Evolutionary conservation across 225 moss, liverwort and hornwort species (phyloP), one percentile per base, ranked within the genome.

Genomic region (Straminergon stramineum): DNA sequence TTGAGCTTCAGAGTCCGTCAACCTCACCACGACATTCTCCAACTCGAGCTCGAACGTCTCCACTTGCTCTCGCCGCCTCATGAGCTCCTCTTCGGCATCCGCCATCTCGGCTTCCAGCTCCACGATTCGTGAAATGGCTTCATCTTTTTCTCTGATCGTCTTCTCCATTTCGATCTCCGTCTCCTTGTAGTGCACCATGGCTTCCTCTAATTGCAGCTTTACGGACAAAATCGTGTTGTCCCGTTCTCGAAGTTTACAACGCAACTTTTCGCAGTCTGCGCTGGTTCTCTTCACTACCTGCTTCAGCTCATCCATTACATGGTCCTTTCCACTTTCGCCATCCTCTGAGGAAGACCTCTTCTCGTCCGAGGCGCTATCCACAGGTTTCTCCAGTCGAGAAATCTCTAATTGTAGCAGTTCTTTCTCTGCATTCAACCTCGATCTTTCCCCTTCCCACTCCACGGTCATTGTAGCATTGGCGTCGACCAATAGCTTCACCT

Each of bases 151-250:
- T 82, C 92, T 64, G 57, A 90, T 92, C 78, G 86, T 92, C 74
- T 92, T 93, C 89, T 95, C 93, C 93, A 93, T 93, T 53, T 95
- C 95, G 86, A 95, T 91, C 63, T 93, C 91, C 35, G 82, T 84
- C 81, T 92, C 95, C 92, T 95, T 92, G 77, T 86, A 84, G 86
- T 88, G 86, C 51, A 91, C 91, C 91, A 92, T 86, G 35, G 95
- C 91, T 90, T 92, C 89, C 91, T 95, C 95, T 81, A 95, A 69
- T 43, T 95, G 90, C 73, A 95, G 60, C 52, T 91, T 92, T 3
- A 93, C 95, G 41, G 89, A 95, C 91, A 95, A 76, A 87, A 95
- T 93, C 12, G 95, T 95, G 81, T 86, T 92, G 91, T 95, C 93
- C 78, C 93, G 90, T 81, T 92, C 95, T 18, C 93, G 93, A 41